Conservation (phyloP, 2,329 filamentous ascomycete species). For the Incumbomyces delicatus region DNA sequence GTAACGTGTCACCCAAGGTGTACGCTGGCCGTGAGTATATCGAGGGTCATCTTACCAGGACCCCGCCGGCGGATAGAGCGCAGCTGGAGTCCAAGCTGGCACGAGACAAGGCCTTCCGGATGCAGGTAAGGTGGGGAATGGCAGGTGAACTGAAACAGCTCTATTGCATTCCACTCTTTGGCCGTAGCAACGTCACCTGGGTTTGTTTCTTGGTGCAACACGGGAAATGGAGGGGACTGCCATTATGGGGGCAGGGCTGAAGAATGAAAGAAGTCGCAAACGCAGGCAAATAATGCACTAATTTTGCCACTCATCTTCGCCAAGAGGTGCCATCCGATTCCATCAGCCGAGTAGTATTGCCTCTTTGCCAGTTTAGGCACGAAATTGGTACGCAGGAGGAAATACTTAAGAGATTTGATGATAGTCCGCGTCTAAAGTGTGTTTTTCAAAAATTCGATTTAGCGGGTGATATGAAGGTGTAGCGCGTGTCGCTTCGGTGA, state of each 20-base stretch:
- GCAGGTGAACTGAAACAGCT: constrained; percentile 19
- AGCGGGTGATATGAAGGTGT: too few relatives aligned
- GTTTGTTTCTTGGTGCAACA: constrained; percentile 22
- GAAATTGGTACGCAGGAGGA: too few relatives aligned
- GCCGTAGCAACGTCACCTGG: constrained; percentile 19
- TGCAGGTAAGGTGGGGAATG: constrained; percentile 22
- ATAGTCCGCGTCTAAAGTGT: too few relatives aligned
- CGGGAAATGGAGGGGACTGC: constrained; percentile 1
- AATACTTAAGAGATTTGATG: too few relatives aligned
- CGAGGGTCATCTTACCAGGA: constrained; percentile 22
- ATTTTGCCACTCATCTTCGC: too few relatives aligned
- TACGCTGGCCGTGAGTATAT: constrained; percentile 21
- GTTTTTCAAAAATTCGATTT: too few relatives aligned
- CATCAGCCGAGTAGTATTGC: too few relatives aligned
- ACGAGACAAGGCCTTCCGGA: constrained; percentile 15
- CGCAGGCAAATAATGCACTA: too few relatives aligned
- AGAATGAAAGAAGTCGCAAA: not conserved
- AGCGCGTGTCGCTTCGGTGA: too few relatives aligned
- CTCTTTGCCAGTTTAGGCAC: too few relatives aligned
- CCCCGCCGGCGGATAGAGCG: constrained; percentile 13
- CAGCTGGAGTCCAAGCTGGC: constrained; percentile 17
- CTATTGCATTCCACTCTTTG: constrained; percentile 24
- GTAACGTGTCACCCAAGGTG: constrained; percentile 22
- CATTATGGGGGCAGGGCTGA: not conserved
- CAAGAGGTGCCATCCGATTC: too few relatives aligned